Base-by-base conservation (phyloP, 805 yeast genomes). In the Lipomyces sp. region DNA sequence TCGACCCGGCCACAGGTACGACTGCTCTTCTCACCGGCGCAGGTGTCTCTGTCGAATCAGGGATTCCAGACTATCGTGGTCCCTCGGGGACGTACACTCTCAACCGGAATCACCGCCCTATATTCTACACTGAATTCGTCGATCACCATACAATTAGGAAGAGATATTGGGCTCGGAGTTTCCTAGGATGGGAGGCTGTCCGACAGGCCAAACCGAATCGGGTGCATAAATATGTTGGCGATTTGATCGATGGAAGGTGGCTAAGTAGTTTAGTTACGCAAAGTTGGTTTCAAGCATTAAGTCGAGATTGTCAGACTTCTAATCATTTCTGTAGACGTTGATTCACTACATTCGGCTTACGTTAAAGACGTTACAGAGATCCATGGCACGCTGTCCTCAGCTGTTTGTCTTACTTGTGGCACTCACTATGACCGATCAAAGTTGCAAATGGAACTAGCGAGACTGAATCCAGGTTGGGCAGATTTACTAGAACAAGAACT, bases 1-100 rank as follows among this genome's bases (percentile, higher is more conserved):
- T 69, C 30, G 35, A 54, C 42, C 71, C 69, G 8, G n/a, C 37
- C 13, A 69, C 71, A 5, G 69, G 72, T 4, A 48, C 61, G 18
- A 73, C 75, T 11, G 65, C 73, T 3, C 65, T 73, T 2, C 37
- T 73, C 4, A 74, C 75, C 18, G 75, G 75, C 11, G 75, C 75
- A 11, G 75, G 75, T 2, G 66, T 74, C 35, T 73, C 75, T 2
- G 75, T 73, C 42, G 76, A 73, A 39, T 71, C 75, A 4, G 75
- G 75, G 10, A 74, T 73, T n/a, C 75, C 75, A 2, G 75, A 73
- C 53, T 73, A 73, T 51, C 54, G 75, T 15, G 75, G 75, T 15
- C 75, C 75, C 6, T 50, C 69, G 10, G 75, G 75, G 10, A 72
- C 71, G 24, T 73, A 73, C 45, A 74, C 76, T 13, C 56, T 65